Conservation (phyloP, 495 filamentous ascomycete genomes). For the Mytilinidion resinicola region DNA sequence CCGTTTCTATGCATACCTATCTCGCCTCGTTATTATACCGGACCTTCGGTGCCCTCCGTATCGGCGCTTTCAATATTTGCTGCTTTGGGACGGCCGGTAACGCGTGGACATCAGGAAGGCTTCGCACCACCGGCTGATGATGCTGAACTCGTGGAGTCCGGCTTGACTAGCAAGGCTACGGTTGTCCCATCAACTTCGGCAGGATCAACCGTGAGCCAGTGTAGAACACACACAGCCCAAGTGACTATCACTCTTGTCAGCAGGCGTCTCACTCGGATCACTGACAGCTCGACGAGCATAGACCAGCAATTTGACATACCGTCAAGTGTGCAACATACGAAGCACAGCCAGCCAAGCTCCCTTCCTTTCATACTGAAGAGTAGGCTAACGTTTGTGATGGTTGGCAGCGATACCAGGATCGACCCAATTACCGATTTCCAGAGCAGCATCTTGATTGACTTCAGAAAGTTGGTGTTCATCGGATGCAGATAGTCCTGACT, state of each 20-base stretch:
- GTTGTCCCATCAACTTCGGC: conserved; percentile 20
- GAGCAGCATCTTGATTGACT: conserved; percentile 26
- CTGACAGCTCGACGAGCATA: not conserved
- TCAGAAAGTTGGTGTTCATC: conserved; percentile 7
- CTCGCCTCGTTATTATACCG: too few species aligned
- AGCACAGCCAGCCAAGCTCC: conserved; percentile 38
- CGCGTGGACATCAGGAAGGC: too few species aligned
- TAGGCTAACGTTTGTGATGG: conserved; percentile 32
- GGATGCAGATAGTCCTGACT: conserved; percentile 3
- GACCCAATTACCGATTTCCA: conserved; percentile 27
- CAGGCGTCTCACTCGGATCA: not conserved
- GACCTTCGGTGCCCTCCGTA: too few species aligned
- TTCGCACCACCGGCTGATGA: not conserved
- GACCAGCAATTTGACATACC: conserved; percentile 23
- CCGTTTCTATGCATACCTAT: not conserved
- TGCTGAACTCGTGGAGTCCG: not conserved
- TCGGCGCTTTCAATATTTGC: too few species aligned
- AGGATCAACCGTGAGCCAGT: conserved; percentile 32
- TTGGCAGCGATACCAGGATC: conserved; percentile 31
- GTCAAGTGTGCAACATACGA: conserved; percentile 35
- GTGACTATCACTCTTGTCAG: conserved; percentile 27
- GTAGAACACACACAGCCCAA: conserved; percentile 30
- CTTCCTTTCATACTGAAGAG: conserved; percentile 26
- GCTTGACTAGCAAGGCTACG: conserved; percentile 2
- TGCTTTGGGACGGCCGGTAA: too few species aligned